These are phyloP conservation scores for Apiospora phragmitis DNA, from an alignment of 2,329 filamentous ascomycete genomes.

Conservation along the genomic window DNA sequence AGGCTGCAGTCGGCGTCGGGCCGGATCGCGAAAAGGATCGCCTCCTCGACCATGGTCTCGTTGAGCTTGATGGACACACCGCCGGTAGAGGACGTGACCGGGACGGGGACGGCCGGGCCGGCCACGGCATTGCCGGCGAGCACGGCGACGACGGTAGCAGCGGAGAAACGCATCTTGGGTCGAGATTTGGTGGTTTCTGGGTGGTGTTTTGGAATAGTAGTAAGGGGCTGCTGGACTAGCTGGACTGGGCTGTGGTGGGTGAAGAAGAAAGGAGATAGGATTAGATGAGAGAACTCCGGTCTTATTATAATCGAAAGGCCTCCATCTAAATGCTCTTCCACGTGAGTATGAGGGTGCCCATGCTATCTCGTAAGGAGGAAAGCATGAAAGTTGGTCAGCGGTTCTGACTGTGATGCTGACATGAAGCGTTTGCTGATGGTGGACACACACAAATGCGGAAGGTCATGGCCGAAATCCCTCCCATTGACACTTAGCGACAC, in stretches of 20 bases:
- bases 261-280: neutral
- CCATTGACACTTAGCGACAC: too few species aligned
- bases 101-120: neutral
- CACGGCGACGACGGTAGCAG: neutral
- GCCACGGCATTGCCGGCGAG: neutral
- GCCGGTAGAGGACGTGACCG: neutral
- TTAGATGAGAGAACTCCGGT: neutral
- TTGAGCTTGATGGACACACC: neutral
- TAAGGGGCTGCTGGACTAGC: neutral
- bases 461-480: neutral
- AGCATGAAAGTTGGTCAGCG: neutral
- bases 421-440: neutral
- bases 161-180: conserved; percentile 2
- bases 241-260: neutral
- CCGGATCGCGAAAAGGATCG: neutral
- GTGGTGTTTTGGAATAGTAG: neutral
- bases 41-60: neutral
- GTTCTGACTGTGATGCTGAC: neutral
- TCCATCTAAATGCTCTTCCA: too few species aligned
- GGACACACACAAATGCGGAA: neutral
- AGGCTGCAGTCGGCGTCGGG: neutral
- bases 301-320: too few species aligned
- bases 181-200: neutral
- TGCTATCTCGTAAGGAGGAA: neutral
- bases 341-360: too few species aligned